These are phyloP conservation scores for Annulohypoxylon truncatum DNA, from an alignment of 2,329 filamentous ascomycete species.

Conservation along the genomic window DNA sequence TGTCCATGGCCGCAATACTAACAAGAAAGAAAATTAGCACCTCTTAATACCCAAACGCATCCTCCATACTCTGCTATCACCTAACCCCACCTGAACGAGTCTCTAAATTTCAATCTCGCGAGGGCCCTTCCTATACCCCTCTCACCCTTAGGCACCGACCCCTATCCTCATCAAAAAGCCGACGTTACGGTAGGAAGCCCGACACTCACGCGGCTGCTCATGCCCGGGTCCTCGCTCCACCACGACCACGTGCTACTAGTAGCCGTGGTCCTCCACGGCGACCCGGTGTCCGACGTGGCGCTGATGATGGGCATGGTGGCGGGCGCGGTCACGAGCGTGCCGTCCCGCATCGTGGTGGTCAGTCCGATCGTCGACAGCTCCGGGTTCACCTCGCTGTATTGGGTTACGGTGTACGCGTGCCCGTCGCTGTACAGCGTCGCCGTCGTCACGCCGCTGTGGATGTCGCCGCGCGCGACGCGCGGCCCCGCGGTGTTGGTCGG, in stretches of 20 bases:
- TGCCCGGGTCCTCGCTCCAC: not conserved
- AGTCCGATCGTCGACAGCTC: constrained; percentile 4
- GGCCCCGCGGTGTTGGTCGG: not conserved
- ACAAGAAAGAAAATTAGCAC: not conserved
- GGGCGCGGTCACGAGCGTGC: not conserved
- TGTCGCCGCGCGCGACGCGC: not conserved
- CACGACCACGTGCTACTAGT: too few species aligned
- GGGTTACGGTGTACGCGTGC: constrained; percentile 1
- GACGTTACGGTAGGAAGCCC: not conserved
- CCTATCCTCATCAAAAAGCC: too few species aligned
- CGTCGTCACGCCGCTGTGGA: not conserved
- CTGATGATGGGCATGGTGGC: not conserved
- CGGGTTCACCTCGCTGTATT: not conserved
- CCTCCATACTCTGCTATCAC: not conserved
- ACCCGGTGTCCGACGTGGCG: not conserved
- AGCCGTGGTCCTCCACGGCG: not conserved
- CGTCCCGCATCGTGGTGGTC: not conserved
- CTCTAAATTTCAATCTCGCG: too few species aligned
- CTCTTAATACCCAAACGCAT: not conserved
- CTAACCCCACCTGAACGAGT: not conserved
- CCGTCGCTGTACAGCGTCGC: constrained; percentile 5
- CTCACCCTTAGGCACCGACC: too few species aligned
- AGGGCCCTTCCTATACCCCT: too few species aligned
- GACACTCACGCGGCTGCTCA: not conserved
- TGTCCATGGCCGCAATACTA: not conserved